Base-by-base conservation (phyloP, 345 rosid species). In the Erysimum cheiranthoides region DNA sequence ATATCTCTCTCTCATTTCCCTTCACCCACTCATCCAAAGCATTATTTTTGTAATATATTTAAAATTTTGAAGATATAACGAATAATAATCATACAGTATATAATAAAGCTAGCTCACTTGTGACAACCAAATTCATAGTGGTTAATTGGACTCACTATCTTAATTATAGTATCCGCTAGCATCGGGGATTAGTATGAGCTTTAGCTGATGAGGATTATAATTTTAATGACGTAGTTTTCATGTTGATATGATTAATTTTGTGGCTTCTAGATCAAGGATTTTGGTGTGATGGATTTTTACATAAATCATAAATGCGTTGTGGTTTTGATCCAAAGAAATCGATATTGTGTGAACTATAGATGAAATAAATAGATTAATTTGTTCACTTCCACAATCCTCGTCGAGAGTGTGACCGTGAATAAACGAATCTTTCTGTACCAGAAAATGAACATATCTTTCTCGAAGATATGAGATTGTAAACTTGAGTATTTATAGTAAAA, bases 11-110 rank as follows among this genome's bases (percentile, higher is more conserved):
- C 38, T 43, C 36, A 3, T 52, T 71, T 35, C 42, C 30, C 13
- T 62, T 56, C 49, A 35, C 59, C 59, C 72, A 74, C 78, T 74
- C 51, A 56, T 54, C 71, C 18, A 4, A 56, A 43, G 13, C 31
- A 2, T 18, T 21, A 21, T 21, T 21, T 49, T 49, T 7, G 17
- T 8, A 8, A 38, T 38, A 38, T 8, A 38, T 17, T 49, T 17
- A 8, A 17, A 16, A 47, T 2, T 8, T 47, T 17, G 5, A 17
- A 57, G n/a, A 32, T 13, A 14, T 8, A 32, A 57, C 4, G 4
- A 57, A 14, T 8, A 32, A 57, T 1, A 8, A 57, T 4, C 32
- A 57, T 32, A n/a, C n/a, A n/a, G n/a, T n/a, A n/a, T 25, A 57
- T n/a, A 56, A 6, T 14, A 47, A 47, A 47, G 28, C 28, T 56